These are phyloP conservation scores for Uromyces viciae-fabae DNA, from an alignment of 1,284 basidiomycete genomes.

Conservation along the genomic window DNA sequence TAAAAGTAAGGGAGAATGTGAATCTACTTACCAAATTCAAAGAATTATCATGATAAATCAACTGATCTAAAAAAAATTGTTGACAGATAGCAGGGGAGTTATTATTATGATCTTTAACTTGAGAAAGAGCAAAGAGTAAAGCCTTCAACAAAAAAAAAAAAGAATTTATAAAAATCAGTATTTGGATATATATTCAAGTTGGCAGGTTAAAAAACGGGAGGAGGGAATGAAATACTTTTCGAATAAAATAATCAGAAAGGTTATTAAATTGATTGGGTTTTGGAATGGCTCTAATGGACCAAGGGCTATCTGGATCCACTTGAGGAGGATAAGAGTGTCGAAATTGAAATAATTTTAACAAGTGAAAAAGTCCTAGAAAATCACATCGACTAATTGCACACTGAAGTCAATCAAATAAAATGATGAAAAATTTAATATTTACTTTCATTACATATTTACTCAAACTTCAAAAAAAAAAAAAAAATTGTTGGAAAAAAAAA, in stretches of 20 bases:
- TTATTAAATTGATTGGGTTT: conserved; percentile 91
- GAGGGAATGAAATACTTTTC: conserved; percentile 64
- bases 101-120: conserved; percentile 73
- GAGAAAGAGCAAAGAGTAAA: conserved; percentile 74
- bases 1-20: conserved; percentile 18
- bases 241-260: conserved; percentile 85
- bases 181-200: too few species aligned
- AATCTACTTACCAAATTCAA: conserved; percentile 67
- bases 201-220: conserved; percentile 2
- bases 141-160: conserved; percentile 58
- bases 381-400: conserved; percentile 76
- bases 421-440: too few species aligned
- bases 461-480: neutral
- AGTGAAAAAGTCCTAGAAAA: conserved; percentile 86
- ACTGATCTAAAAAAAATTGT: conserved; percentile 81
- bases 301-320: conserved; percentile 71
- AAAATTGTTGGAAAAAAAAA: conserved; percentile 46
- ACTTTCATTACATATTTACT: too few species aligned
- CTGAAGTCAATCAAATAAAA: conserved; percentile 56
- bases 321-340: conserved; percentile 84
- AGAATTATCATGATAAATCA: conserved; percentile 92
- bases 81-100: conserved; percentile 83
- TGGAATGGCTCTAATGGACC: conserved; percentile 77
- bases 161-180: conserved; percentile 12
- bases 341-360: conserved; percentile 87